These are phyloP conservation scores for Metschnikowia hibisci DNA, from an alignment of 805 yeast genomes.

Conservation along the genomic window DNA sequence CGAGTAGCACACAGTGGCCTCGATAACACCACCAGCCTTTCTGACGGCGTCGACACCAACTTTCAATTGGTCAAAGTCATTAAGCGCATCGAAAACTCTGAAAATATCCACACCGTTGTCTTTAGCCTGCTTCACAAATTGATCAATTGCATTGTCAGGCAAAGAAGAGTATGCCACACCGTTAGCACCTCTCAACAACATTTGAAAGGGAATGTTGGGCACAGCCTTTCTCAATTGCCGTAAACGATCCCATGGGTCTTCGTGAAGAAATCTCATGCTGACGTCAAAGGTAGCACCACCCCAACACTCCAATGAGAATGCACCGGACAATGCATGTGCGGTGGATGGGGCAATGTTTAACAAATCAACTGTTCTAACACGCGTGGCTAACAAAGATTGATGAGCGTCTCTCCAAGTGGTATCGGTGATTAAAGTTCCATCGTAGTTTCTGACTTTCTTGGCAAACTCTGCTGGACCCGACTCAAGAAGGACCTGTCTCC, in stretches of 20 bases:
- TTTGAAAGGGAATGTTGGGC: conserved; percentile 98
- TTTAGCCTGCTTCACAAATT: conserved; percentile 91
- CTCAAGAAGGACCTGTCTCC: conserved; percentile 83
- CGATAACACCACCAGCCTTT: conserved; percentile 98
- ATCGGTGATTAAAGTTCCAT: conserved; percentile 93
- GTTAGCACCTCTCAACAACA: conserved; percentile 98
- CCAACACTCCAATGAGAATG: conserved; percentile 98
- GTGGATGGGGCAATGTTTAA: conserved; percentile 91
- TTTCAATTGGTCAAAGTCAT: conserved; percentile 92
- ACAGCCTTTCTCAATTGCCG: conserved; percentile 82
- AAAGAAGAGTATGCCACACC: conserved; percentile 98
- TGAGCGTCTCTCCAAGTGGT: conserved; percentile 99
- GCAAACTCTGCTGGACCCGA: conserved; percentile 91
- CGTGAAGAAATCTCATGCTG: conserved; percentile 96
- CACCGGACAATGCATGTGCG: conserved; percentile 82
- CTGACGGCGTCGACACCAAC: conserved; percentile 98
- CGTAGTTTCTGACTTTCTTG: conserved; percentile 72
- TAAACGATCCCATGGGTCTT: conserved; percentile 98
- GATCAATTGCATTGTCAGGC: conserved; percentile 98
- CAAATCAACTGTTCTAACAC: conserved; percentile 92
- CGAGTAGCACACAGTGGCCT: conserved; percentile 96
- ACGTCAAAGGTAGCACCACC: conserved; percentile 99
- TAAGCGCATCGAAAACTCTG: conserved; percentile 96
- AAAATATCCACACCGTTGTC: conserved; percentile 95
- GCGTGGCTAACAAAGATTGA: conserved; percentile 94